Conservation (phyloP, 495 filamentous ascomycete species). For the Hypomontagnella submonticulosa region DNA sequence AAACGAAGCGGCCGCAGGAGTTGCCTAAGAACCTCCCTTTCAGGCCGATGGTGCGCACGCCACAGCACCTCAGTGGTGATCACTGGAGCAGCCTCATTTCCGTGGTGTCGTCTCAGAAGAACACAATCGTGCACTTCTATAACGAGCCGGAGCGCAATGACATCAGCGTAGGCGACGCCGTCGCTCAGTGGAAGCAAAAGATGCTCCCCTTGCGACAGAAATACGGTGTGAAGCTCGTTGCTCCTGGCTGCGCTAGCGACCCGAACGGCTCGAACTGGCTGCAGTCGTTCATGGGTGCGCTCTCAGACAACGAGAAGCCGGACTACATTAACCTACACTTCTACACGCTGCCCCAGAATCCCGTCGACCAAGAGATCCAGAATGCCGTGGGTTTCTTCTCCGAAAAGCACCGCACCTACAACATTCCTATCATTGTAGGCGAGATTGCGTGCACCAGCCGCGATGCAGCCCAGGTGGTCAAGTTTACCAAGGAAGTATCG, state of each 20-base stretch:
- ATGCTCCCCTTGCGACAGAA: slow-evolving; percentile 49
- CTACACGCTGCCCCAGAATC: slow-evolving; percentile 50
- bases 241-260: slow-evolving; percentile 52
- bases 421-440: slow-evolving; percentile 49
- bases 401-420: slow-evolving; percentile 45
- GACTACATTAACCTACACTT: slow-evolving; percentile 58
- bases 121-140: slow-evolving; percentile 52
- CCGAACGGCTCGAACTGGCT: slow-evolving; percentile 49
- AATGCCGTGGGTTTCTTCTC: slow-evolving; percentile 38
- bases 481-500: slow-evolving; percentile 51
- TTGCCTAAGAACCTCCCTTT: slow-evolving; percentile 50
- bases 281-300: slow-evolving; percentile 50
- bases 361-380: slow-evolving; percentile 47
- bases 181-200: slow-evolving; percentile 47
- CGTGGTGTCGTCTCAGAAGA: slow-evolving; percentile 20
- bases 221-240: slow-evolving; percentile 52
- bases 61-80: slow-evolving; percentile 47
- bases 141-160: slow-evolving; percentile 56
- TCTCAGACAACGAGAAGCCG: slow-evolving; percentile 46
- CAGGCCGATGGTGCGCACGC: slow-evolving; percentile 52
- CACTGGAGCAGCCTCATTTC: slow-evolving; percentile 50
- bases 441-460: slow-evolving; percentile 54
- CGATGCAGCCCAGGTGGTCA: slow-evolving; percentile 45
- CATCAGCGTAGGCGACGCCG: slow-evolving; percentile 49
- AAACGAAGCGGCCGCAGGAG: slow-evolving; percentile 54